Conservation (phyloP, 441 rosid species). For the Iberis amara region DNA sequence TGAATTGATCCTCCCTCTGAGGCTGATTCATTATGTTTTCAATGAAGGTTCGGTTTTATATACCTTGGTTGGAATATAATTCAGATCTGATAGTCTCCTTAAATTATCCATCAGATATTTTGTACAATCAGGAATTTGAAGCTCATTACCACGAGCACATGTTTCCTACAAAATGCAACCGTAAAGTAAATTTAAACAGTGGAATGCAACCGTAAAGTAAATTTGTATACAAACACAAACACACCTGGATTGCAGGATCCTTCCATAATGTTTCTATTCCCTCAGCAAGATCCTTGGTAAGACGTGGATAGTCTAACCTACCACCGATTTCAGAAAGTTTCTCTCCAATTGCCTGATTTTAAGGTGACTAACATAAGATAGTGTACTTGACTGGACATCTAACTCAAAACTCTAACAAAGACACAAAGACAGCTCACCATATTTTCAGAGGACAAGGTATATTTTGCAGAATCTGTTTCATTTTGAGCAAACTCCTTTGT, state of each 20-base stretch:
- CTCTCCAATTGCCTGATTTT: conserved; percentile 64
- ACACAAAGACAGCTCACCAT: conserved; percentile 44
- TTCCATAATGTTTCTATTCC: conserved; percentile 84
- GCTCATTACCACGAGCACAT: conserved; percentile 69
- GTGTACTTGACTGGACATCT: background rate
- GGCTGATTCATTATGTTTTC: background rate
- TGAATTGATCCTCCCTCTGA: background rate
- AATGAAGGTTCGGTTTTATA: background rate
- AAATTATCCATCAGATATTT: conserved; percentile 88
- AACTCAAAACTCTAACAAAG: too few relatives aligned
- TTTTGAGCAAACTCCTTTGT: conserved; percentile 90
- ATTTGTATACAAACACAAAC: background rate
- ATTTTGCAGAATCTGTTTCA: conserved; percentile 59
- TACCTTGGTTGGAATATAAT: conserved; percentile 95
- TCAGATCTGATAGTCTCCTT: conserved; percentile 63
- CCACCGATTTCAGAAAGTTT: conserved; percentile 76
- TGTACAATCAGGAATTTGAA: conserved; percentile 92
- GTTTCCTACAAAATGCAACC: conserved; percentile 57
- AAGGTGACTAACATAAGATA: background rate
- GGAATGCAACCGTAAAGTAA: background rate
- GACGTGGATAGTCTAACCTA: conserved; percentile 62
- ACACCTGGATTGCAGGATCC: conserved; percentile 89
- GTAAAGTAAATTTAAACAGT: background rate
- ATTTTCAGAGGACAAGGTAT: conserved; percentile 53
- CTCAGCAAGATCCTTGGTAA: conserved; percentile 64